Percentiles rank a stretch among this genome's conserved stretches.
Evolutionary conservation across 768 basidiomycete species (phyloP).

Genomic region (Leccinum boreale): DNA sequence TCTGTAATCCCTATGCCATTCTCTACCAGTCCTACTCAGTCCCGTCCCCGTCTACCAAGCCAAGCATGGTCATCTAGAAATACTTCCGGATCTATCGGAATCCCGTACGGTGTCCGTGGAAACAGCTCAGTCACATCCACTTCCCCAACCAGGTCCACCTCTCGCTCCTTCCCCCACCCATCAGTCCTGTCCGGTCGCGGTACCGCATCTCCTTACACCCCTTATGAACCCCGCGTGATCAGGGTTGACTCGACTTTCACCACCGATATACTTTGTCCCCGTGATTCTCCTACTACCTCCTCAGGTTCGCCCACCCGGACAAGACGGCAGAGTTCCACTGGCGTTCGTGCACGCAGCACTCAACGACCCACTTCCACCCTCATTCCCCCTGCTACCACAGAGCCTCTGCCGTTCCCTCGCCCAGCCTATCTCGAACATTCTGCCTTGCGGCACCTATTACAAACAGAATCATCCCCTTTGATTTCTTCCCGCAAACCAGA

Average conservation of each 20-base stretch:
- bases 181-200: conserved; percentile 31
- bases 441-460: conserved; percentile 65
- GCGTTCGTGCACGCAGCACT: conserved; percentile 22
- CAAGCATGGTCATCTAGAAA: conserved; percentile 29
- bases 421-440: conserved; percentile 79
- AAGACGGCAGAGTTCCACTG: conserved; percentile 44
- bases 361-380: conserved; percentile 29
- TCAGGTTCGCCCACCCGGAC: conserved; percentile 43
- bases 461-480: conserved; percentile 43
- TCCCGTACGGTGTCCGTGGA: conserved; percentile 39
- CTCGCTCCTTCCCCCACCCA: conserved; percentile 43
- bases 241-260: conserved; percentile 48
- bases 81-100: conserved; percentile 33
- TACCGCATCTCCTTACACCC: conserved; percentile 28
- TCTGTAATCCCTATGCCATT: conserved; percentile 63
- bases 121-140: conserved; percentile 31
- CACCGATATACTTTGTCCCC: conserved; percentile 42
- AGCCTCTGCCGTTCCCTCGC: conserved; percentile 48
- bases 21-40: conserved; percentile 33
- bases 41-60: conserved; percentile 39
- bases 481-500: conserved; percentile 41
- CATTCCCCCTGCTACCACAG: conserved; percentile 25
- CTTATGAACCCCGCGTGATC: conserved; percentile 67
- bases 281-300: conserved; percentile 34
- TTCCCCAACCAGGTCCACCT: conserved; percentile 39